Base-by-base conservation (phyloP, 2,329 filamentous ascomycete genomes). In the Parastagonospora nodorum region DNA sequence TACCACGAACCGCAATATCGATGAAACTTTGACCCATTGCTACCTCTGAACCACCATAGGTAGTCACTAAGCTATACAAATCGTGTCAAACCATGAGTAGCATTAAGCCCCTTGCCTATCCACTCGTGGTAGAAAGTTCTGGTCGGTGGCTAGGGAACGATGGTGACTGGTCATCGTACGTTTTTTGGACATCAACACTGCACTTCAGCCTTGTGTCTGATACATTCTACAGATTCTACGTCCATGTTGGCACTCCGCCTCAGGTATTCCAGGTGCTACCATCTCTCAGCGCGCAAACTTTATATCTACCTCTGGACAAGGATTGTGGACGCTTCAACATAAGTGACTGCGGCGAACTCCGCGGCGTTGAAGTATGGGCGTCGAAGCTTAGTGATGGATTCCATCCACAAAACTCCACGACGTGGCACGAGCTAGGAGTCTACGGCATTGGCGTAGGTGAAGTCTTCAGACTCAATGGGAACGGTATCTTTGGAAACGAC, bases 401-500 rank as follows among this genome's bases (percentile, higher is more conserved):
- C 33, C 51, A 50, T 38, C 27, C 39, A 2, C 55, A 57, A n/a
- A 27, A 12, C 11, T 60, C 54, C 2, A 50, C 48, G 6, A 42
- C 80, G 43, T 89, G 84, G 83, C 74, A 77, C 19, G 55, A 80
- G 1, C 72, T 86, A 31, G 86, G 85, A 27, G 73, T 78, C 19
- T 88, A 82, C 77, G 75, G 82, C 57, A 74, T 88, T 27, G 82
- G 80, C 24, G 75, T 87, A 33, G 76, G 80, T 45, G 42, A 60
- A 19, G 79, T 84, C 49, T 73, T 86, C 15, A 81, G 80, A 5
- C 75, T 81, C 42, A 72, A 69, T 2, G 84, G 81, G 38, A 87
- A 87, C 64, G 86, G 84, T 8, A 75, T 84, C 45, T 89, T 86
- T 61, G 87, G 84, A 4, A 61, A 81, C 82, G 73, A 78, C 40